Conservation (phyloP, 2,329 filamentous ascomycete species). For the Fusarium zealandicum region DNA sequence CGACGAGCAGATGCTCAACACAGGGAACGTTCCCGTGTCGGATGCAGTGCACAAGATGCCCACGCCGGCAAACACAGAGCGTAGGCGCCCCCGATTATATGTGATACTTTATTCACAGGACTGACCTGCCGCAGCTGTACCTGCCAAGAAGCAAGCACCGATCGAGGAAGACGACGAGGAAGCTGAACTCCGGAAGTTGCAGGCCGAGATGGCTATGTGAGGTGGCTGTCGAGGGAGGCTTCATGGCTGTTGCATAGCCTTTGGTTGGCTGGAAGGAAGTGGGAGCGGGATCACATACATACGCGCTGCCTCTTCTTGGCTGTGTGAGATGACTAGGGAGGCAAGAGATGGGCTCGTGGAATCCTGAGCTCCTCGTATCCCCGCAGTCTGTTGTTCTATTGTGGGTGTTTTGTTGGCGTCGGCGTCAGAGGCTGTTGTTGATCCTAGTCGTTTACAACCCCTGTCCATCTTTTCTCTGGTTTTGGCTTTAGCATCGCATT, state of each 20-base stretch:
- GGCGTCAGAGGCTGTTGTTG: constrained; percentile 42
- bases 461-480: constrained; percentile 28
- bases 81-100: constrained; percentile 60
- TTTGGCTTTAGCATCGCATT: constrained; percentile 19
- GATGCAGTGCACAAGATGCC: constrained; percentile 82
- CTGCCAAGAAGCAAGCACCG: constrained; percentile 49
- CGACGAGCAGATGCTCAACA: constrained; percentile 92
- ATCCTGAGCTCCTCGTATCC: constrained; percentile 23
- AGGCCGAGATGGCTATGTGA: constrained; percentile 97
- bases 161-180: constrained; percentile 92
- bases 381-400: constrained; percentile 34
- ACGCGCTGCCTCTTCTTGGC: constrained; percentile 10
- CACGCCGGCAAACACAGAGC: constrained; percentile 73
- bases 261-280: constrained; percentile 29
- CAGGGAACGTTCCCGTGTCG: constrained; percentile 81
- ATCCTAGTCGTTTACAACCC: constrained; percentile 34
- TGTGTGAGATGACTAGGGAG: constrained; percentile 13
- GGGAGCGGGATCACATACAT: constrained; percentile 15
- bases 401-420: constrained; percentile 44
- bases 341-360: constrained; percentile 28
- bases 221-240: constrained; percentile 10
- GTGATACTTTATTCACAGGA: background rate
- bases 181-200: constrained; percentile 88
- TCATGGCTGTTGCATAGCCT: constrained; percentile 39
- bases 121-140: constrained; percentile 42